These are phyloP conservation scores for Lobosporangium transversale DNA, from an alignment of 192 early-diverging fungal genomes.

Conservation along the genomic window DNA sequence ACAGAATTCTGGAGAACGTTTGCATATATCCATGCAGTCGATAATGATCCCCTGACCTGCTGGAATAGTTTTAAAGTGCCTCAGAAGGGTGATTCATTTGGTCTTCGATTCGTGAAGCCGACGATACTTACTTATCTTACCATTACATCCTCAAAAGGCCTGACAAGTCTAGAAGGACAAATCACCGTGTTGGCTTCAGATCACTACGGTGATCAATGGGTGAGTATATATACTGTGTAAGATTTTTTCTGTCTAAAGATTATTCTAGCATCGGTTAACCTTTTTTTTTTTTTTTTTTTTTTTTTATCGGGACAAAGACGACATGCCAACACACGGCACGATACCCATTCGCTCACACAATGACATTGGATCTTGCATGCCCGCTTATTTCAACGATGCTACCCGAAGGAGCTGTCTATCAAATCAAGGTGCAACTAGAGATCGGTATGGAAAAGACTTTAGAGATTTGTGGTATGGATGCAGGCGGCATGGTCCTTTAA, in stretches of 20 bases:
- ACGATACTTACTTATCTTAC: conserved; percentile 16
- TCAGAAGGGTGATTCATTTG: conserved; percentile 60
- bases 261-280: background rate
- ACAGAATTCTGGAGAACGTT: conserved; percentile 53
- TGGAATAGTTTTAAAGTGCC: conserved; percentile 60
- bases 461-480: conserved; percentile 47
- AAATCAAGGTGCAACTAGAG: conserved; percentile 30
- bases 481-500: conserved; percentile 36
- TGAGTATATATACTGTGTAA: too few species aligned
- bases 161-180: conserved; percentile 27
- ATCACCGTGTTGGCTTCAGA: conserved; percentile 34
- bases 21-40: conserved; percentile 63
- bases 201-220: conserved; percentile 27
- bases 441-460: conserved; percentile 30
- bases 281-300: background rate
- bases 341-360: conserved; percentile 39
- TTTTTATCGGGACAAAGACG: background rate
- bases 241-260: too few species aligned
- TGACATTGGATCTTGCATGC: conserved; percentile 35
- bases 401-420: conserved; percentile 7
- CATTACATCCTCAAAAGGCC: conserved; percentile 25
- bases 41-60: conserved; percentile 56
- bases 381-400: conserved; percentile 4
- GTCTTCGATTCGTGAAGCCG: conserved; percentile 58
- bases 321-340: conserved; percentile 28